Conservation (phyloP, 805 yeast genomes). For the Barnettozyma vustinii region DNA sequence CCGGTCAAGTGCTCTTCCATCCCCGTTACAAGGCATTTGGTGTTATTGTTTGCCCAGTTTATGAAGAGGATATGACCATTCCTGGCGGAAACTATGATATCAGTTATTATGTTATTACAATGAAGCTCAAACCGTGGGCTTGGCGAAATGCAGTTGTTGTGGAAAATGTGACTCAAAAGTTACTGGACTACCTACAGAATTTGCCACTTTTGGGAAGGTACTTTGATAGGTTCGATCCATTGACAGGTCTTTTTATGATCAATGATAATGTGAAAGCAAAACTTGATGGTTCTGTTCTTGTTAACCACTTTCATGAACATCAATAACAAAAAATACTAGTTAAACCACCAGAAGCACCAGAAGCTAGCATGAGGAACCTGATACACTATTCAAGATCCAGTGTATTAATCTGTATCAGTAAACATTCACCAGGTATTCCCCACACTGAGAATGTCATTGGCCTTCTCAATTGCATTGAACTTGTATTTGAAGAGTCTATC, state of each 20-base stretch:
- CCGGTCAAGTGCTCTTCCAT: slow-evolving; percentile 4
- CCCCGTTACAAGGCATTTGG: slow-evolving; percentile 4
- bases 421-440: background rate
- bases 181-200: background rate
- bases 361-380: background rate
- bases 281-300: background rate
- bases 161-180: background rate
- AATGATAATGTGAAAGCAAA: background rate
- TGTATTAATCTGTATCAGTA: background rate
- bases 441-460: slow-evolving; percentile 31
- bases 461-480: slow-evolving; percentile 47
- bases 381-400: background rate
- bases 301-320: background rate
- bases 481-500: slow-evolving; percentile 39
- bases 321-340: too few species aligned
- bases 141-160: background rate
- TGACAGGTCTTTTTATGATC: background rate
- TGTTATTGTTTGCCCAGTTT: slow-evolving; percentile 2
- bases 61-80: background rate
- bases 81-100: background rate
- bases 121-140: background rate
- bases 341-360: background rate
- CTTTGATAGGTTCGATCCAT: slow-evolving; percentile 3
- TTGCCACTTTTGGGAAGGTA: slow-evolving; percentile 6
- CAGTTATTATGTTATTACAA: slow-evolving; percentile 2